These are phyloP conservation scores for Aspergillus sp. DNA, from an alignment of 2,329 filamentous ascomycete species.

Conservation along the genomic window DNA sequence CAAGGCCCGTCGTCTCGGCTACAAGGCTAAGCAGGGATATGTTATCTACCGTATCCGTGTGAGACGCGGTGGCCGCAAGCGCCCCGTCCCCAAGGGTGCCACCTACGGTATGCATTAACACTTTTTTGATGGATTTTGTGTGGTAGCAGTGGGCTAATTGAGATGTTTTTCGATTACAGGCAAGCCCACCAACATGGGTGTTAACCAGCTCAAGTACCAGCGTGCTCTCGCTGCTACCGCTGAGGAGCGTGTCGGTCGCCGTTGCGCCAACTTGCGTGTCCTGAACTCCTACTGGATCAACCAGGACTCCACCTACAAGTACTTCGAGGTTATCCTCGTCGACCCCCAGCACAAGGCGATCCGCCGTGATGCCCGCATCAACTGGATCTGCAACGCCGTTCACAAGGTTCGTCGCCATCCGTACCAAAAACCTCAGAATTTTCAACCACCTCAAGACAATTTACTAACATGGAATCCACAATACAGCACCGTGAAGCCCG, in stretches of 20 bases:
- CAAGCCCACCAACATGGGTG: slow-evolving; percentile 99
- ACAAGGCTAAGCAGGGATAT: slow-evolving; percentile 99
- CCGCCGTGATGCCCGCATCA: slow-evolving; percentile 98
- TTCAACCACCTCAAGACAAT: background rate
- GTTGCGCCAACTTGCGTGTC: slow-evolving; percentile 97
- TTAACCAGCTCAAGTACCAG: slow-evolving; percentile 99
- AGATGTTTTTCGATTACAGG: slow-evolving; percentile 56
- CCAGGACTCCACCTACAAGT: slow-evolving; percentile 99
- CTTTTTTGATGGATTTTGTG: slow-evolving; percentile 4
- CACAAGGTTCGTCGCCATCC: slow-evolving; percentile 67
- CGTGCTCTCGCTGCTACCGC: slow-evolving; percentile 95
- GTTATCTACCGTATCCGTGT: slow-evolving; percentile 99
- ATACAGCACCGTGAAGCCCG: slow-evolving; percentile 87
- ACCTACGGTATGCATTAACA: slow-evolving; percentile 76
- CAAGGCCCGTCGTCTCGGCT: slow-evolving; percentile 99
- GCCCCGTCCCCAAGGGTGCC: slow-evolving; percentile 93
- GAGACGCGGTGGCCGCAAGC: slow-evolving; percentile 98
- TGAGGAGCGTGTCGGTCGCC: slow-evolving; percentile 99
- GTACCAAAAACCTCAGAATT: background rate
- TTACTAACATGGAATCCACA: slow-evolving; percentile 23
- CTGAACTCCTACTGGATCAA: slow-evolving; percentile 99
- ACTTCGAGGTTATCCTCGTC: slow-evolving; percentile 99
- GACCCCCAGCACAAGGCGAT: slow-evolving; percentile 99
- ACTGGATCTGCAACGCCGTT: slow-evolving; percentile 99
- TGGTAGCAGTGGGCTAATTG: slow-evolving; percentile 17